Base-by-base conservation (phyloP, 805 yeast genomes). In the Zygosaccharomyces rouxii region DNA sequence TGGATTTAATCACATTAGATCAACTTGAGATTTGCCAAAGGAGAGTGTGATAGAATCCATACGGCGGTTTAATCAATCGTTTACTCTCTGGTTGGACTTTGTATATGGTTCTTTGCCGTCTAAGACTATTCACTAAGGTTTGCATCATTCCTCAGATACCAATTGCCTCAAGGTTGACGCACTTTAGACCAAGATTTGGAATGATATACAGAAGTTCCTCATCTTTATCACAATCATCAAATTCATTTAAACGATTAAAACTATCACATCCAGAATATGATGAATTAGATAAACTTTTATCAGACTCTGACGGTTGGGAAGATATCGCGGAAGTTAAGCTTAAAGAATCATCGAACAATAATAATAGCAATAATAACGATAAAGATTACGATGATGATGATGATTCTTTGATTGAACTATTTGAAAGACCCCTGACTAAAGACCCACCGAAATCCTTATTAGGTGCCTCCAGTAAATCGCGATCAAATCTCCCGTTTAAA, bases 241-340 rank as follows among this genome's bases (percentile, higher is more conserved):
- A 41, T 7, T 37, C 37, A 6, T 28, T 47, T 6, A 47, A 47
- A 25, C 13, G 35, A 31, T 16, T 21, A 14, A 23, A 30, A 35
- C 38, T 47, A 18, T 18, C 49, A 16, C 29, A 16, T 23, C 42
- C 46, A 25, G 48, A 51, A 2, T 51, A 49, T 37, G 57, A 54
- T 28, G 61, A 56, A 10, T 43, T 59, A 35, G 52, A 53, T 25
- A 55, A 49, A 9, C 51, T 60, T 11, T 42, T 58, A 13, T 57
- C 64, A 11, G 64, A 58, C 40, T 53, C 60, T 5, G 64, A 56
- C 38, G 66, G 60, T n/a, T 62, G 61, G 63, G 58, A 56, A 28
- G 56, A 54, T 6, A 33, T 33, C 11, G 37, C 37, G 22, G 52
- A 43, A 16, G 23, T 47, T 11, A 22, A 45, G 14, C 19, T 23